Base-by-base conservation (phyloP, 2,329 filamentous ascomycete genomes). In the Aspergillus fumigatiaffinis region DNA sequence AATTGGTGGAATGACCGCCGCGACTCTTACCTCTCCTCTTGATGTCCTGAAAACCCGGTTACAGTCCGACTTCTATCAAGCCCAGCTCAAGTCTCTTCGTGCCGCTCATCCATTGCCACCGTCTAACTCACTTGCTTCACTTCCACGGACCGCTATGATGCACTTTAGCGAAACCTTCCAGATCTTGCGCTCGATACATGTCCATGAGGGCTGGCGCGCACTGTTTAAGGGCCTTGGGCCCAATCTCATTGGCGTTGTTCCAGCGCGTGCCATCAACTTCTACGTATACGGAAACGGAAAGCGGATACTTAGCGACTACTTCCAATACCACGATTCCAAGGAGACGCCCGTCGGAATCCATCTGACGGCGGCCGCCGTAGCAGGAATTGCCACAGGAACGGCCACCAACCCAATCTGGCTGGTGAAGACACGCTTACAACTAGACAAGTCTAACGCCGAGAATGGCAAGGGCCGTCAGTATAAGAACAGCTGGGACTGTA, bases 401-500 rank as follows among this genome's bases (percentile, higher is more conserved):
- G 90, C 89, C 23, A 97, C 92, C 41, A 97, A 97, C 74, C 92
- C 92, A 1, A 96, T 97, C 69, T 97, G 92, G 92, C 84, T 97
- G 61, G 86, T 97, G 70, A 97, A 97, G 82, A 97, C 92, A 44
- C 82, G 92, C 32, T 73, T 97, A 66, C 92, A 97, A 76, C 84
- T 97, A 35, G 92, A 97, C 78, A 95, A 92, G 79, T 90, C 90
- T 70, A 84, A 86, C 53, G 88, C 88, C 17, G 83, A 84, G 65
- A 77, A 78, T 59, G 83, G 61, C 79, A 82, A 58, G 54, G 79
- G 80, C 52, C 82, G 92, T 53, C 86, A 86, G 68, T 97, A 97
- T 76, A 86, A 86, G 72, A 96, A 96, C 73, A 92, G 90, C 61
- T 83, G 87, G 75, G 92, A 97, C 74, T 97, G 92, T 73, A 86